Evolutionary conservation across 163 green algal genomes (phyloP), one percentile per base, ranked within the genome.

Genomic region (Scenedesmus sp.): DNA sequence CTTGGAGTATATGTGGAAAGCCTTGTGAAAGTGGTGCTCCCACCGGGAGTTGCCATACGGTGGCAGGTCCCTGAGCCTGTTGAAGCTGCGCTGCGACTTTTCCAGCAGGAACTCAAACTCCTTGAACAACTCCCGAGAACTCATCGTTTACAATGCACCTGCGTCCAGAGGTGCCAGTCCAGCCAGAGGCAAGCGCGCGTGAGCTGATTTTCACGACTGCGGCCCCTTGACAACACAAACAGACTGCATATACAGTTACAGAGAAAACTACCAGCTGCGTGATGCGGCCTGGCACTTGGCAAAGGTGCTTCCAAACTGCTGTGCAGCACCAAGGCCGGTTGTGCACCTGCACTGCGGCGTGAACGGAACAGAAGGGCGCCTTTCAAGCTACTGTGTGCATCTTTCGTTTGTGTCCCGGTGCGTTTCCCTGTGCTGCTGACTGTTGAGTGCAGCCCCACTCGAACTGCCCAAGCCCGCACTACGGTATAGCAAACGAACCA

Each of bases 11-110:
- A 94, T 88, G 74, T 94, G 92, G 81, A 94, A 94, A 1, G 92
- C 92, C 79, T 93, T 93, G 73, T 94, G 92, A 64, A 94, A 94
- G 79, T 92, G 84, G 46, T 90, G 85, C 79, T 94, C 92, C 92
- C 92, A 94, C 60, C 90, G 92, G 4, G 57, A 84, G 54, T 90
- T 94, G 79, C 88, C 92, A 76, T 93, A 94, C 18, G 86, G 85
- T n/a, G 92, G 92, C 89, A 94, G 76, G 86, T 94, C 92, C n/a
- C 92, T 76, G 26, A 94, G 79, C 34, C 74, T 62, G 46, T 93
- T 93, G 77, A 94, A 94, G 86, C 79, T 76, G 20, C 82, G 70
- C 54, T 93, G 91, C 13, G 59, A 87, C 86, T 92, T 93, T 34
- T 93, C 91, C 20, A 93, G 82, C 66, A 93, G 62, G 26, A 91